Percentiles rank a stretch among this genome's conserved stretches.
Conservation (phyloP, 352 stramenopile species). For the Poterioochromonas sp. region DNA sequence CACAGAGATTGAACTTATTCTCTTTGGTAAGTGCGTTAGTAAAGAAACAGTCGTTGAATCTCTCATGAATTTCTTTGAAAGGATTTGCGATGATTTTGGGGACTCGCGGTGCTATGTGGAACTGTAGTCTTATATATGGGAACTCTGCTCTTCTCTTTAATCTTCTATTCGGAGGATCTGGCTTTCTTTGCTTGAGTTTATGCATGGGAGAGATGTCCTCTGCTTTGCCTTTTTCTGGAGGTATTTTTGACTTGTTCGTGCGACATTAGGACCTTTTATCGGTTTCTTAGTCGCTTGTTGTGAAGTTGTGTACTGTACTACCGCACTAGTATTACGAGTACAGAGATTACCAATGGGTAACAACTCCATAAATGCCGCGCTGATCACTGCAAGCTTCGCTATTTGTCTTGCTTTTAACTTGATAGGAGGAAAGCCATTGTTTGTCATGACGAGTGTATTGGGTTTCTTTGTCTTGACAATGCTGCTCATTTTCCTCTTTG, state of each 20-base stretch:
- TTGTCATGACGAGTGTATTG: slow-evolving; percentile 2
- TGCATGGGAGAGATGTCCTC: slow-evolving; percentile 2
- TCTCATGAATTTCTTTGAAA: background rate
- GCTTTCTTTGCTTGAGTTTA: slow-evolving; percentile 1
- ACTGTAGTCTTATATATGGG: background rate
- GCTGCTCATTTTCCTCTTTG: too few species aligned
- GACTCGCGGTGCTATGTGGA: background rate
- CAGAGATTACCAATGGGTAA: slow-evolving; percentile 8
- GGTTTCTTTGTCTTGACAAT: slow-evolving; percentile 8
- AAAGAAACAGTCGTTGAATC: background rate
- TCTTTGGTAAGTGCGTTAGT: slow-evolving; percentile 1
- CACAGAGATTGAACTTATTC: slow-evolving; percentile 6
- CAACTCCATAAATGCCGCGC: background rate
- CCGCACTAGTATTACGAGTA: background rate
- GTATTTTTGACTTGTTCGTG: slow-evolving; percentile 1
- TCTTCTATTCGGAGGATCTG: background rate
- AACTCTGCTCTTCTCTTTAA: slow-evolving; percentile 6
- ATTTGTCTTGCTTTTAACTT: slow-evolving; percentile 9
- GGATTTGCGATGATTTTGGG: slow-evolving; percentile 6
- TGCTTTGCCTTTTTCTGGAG: slow-evolving; percentile 3
- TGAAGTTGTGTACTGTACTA: background rate
- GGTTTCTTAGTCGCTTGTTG: slow-evolving; percentile 3
- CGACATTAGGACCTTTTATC: slow-evolving; percentile 1
- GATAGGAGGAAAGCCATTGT: background rate
- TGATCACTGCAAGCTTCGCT: background rate